Base-by-base conservation (phyloP, 192 early-diverging fungal genomes). In the Backusella morwellensis region DNA sequence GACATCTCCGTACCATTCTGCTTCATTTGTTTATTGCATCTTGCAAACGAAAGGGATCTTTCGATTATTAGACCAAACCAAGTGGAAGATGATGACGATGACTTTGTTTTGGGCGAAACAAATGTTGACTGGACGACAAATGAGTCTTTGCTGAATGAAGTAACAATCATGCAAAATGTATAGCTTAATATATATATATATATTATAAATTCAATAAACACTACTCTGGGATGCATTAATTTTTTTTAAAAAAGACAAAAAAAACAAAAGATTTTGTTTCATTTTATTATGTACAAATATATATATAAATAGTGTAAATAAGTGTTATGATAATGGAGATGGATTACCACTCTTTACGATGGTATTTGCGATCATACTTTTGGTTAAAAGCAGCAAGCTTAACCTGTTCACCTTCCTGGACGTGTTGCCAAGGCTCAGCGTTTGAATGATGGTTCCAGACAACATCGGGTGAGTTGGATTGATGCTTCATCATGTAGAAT, bases 1-100 rank as follows among this genome's bases (percentile, higher is more conserved):
- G 97, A 99, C 59, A 97, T 99, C 74, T 97, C 97, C 3, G 91
- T 97, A n/a, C 91, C 96, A 35, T 99, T 95, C 78, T 97, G 97
- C 83, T 99, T 99, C 81, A 98, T 99, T 74, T 97, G 97, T 76
- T 81, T 99, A 68, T 83, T 99, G 76, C 97, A 99, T 89, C 80
- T 99, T 77, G 97, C 97, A 38, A 98, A 99, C 80, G 97, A 98
- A 81, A 91, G 95, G 78, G 91, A 92, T 70, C 82, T 98, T 26
- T 77, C 63, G 8, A 78, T 78, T 32, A n/a, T 34, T 35, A 73
- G 77, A n/a, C 32, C 36, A 67, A 50, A 34, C 14, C 12, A 36
- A 19, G 21, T 19, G 14, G 38, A 42, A 4, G 70, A 78, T 4
- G 66, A 78, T 69, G 73, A 63, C 1, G 73, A 74, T 66, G 72